Base-by-base conservation (phyloP, 495 filamentous ascomycete species). In the Copromyces sp. region DNA sequence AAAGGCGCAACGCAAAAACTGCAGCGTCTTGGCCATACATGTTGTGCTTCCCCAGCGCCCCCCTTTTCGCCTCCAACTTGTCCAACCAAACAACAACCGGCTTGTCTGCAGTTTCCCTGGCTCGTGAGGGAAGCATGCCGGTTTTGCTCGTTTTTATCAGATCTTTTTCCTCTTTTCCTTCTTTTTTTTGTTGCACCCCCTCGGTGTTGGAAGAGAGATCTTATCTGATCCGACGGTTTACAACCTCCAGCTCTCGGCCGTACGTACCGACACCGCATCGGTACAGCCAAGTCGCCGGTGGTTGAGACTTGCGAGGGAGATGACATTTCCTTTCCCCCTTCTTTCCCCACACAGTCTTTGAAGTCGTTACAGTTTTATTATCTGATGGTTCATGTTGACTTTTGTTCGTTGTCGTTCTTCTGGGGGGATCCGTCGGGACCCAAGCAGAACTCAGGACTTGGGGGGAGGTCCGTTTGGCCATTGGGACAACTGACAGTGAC, bases 141-240 rank as follows among this genome's bases (percentile, higher is more conserved):
- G 38, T 53, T 29, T 44, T 14, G 37, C 29, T 44, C 69, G 45
- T 24, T 24, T 70, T 47, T 29, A 53, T 47, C 32, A 45, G 42
- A 45, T 24, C 69, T 29, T 59, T 59, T 24, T 32, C 40, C 69
- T 47, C 12, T 35, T 61, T 53, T 37, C n/a, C 9, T 70, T 16
- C 24, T 68, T 73, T 69, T 69, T n/a, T 35, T 20, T 3, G 24
- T 35, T 44, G 35, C 29, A 39, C 38, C 68, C 42, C 53, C 39
- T 71, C 44, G 37, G 24, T 17, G 61, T 39, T 68, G 53, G 71
- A 71, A 32, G 39, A 61, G 3, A 61, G 53, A 61, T 61, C 53
- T 73, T 75, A 75, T 75, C 74, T 70, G 74, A 75, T 75, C 71
- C 68, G 68, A 35, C 32, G 71, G n/a, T n/a, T n/a, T n/a, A 12